Conservation (phyloP, 2,329 filamentous ascomycete genomes). For the Cercospora sesami region DNA sequence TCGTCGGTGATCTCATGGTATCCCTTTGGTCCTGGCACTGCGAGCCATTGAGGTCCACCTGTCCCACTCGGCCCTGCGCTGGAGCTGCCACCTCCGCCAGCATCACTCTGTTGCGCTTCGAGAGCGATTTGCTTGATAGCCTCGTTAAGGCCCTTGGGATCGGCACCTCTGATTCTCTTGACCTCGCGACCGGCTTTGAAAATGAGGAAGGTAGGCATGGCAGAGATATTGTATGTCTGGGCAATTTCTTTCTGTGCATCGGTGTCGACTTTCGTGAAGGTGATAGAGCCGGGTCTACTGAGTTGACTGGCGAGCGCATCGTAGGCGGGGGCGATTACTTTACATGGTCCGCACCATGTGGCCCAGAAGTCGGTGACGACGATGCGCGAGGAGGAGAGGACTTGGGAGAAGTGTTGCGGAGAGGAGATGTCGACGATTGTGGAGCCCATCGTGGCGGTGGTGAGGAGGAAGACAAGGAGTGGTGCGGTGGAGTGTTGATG, state of each 20-base stretch:
- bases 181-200: constrained; percentile 45
- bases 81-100: constrained; percentile 28
- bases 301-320: constrained; percentile 72
- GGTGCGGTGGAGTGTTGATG: constrained; percentile 10
- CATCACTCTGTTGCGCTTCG: constrained; percentile 55
- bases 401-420: constrained; percentile 60
- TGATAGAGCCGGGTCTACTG: constrained; percentile 69
- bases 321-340: constrained; percentile 78
- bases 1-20: constrained; percentile 82
- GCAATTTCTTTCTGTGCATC: constrained; percentile 75
- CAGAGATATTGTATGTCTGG: constrained; percentile 68
- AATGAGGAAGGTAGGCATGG: constrained; percentile 89
- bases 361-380: constrained; percentile 91
- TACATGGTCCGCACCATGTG: constrained; percentile 82
- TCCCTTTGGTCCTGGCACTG: constrained; percentile 71
- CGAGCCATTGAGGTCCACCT: constrained; percentile 62
- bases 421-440: constrained; percentile 46
- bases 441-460: constrained; percentile 43
- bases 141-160: constrained; percentile 67
- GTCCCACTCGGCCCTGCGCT: constrained; percentile 46
- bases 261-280: constrained; percentile 84
- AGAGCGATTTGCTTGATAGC: constrained; percentile 69
- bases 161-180: constrained; percentile 59
- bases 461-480: constrained; percentile 9
- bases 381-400: constrained; percentile 71